Evolutionary conservation across 805 yeast species (phyloP), one percentile per base, ranked within the genome.

Genomic region (Sugiyamaella marilandica): DNA sequence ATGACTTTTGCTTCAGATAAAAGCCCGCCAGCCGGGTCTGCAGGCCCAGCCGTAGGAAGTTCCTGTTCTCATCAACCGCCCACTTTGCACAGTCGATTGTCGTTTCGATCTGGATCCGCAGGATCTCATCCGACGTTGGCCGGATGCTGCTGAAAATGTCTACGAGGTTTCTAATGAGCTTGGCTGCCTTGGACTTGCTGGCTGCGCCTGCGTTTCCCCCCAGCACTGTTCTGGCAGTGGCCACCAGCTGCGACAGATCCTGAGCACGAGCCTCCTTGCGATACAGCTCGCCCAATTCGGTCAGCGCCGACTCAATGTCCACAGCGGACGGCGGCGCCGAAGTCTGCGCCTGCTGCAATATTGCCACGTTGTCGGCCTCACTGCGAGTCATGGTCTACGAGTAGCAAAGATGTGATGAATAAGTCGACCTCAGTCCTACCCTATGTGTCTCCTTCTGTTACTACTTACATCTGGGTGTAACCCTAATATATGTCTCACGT

Each of bases 101-200:
- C 14, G 89, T 82, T 45, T 73, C 68, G 54, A 90, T 85, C 63
- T 91, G 95, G 33, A 81, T 71, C 59, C 85, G 90, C 46, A 83
- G 69, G 7, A 50, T 41, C 16, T 21, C 18, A 21, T 45, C 41
- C 14, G 47, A 14, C 24, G 24, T 45, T 16, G 26, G 39, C 2
- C 16, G 33, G 19, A 49, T 49, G 21, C 67, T 65, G 55, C 87
- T 91, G 62, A 87, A 81, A 56, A 81, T 73, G 64, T 92, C 98
- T 61, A 94, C 83, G 65, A 94, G 75, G 39, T 81, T 77, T 62
- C 84, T 85, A 60, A 92, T 84, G 52, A 92, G 86, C 68, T 92
- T 94, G 18, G 98, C 96, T 8, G 96, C 86, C 70, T 94, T 94
- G 13, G 97, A 87, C 72, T 94, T 94, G 45, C 44, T 33, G 18